phyloP scores from a whole-genome alignment of 2,329 filamentous ascomycete genomes.

The Hypoxylon rubiginosum region DNA sequence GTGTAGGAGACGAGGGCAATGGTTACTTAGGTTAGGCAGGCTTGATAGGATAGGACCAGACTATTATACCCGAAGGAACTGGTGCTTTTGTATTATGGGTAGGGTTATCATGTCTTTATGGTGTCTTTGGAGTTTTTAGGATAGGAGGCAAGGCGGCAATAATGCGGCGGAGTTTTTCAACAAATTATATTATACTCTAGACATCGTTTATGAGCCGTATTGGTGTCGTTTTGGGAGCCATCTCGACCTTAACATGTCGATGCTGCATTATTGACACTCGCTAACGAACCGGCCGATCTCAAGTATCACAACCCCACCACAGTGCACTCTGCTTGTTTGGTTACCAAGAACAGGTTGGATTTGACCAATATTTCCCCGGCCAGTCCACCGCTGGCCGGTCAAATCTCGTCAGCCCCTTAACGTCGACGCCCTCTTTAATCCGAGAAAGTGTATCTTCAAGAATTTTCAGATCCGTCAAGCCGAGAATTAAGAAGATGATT shows the following conservation, averaged over 20 bases:
- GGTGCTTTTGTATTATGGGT: not conserved
- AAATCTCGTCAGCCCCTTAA: not conserved
- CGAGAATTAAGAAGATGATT: not conserved
- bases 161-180: not conserved
- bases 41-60: not conserved
- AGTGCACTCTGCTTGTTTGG: not conserved
- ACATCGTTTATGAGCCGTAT: not conserved
- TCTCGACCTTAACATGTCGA: not conserved
- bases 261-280: not conserved
- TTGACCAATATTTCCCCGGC: not conserved
- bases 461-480: no score
- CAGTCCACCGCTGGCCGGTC: not conserved
- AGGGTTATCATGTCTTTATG: not conserved
- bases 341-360: not conserved
- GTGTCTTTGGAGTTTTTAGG: not conserved
- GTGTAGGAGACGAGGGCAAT: not conserved
- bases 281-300: no score
- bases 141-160: not conserved
- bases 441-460: no score
- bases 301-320: not conserved
- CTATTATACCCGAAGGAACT: conserved; percentile 3
- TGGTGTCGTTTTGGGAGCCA: not conserved
- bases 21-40: no score
- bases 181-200: not conserved
- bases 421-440: no score